Conservation (phyloP, 2,329 filamentous ascomycete species). For the Aspergillus bombycis region DNA sequence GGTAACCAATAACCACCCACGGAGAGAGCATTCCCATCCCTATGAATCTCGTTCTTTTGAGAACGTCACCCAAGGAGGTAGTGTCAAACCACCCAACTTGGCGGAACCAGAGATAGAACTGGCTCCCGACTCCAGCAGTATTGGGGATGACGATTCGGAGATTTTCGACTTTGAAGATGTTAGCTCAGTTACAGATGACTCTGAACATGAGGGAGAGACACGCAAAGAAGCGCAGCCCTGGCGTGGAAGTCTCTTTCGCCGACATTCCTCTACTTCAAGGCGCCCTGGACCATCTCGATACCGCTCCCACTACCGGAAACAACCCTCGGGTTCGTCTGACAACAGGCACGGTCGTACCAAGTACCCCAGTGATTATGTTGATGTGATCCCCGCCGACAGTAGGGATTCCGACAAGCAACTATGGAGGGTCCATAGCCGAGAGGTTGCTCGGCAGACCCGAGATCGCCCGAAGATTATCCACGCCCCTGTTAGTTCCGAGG, state of each 20-base stretch:
- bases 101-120: slow-evolving; percentile 19
- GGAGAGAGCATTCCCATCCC: neutral
- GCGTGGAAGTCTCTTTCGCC: slow-evolving; percentile 24
- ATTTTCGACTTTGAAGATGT: slow-evolving; percentile 30
- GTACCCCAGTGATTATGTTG: slow-evolving; percentile 25
- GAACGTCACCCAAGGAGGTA: slow-evolving; percentile 3
- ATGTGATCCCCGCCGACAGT: slow-evolving; percentile 30
- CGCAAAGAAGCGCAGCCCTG: slow-evolving; percentile 20
- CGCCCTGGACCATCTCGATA: slow-evolving; percentile 20
- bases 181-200: slow-evolving; percentile 33
- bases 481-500: slow-evolving; percentile 16
- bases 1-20: neutral
- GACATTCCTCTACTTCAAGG: slow-evolving; percentile 24
- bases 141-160: slow-evolving; percentile 34
- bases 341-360: slow-evolving; percentile 11
- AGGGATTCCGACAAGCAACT: slow-evolving; percentile 12
- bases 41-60: neutral
- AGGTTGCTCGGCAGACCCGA: slow-evolving; percentile 19
- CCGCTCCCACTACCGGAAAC: slow-evolving; percentile 33
- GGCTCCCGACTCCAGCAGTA: slow-evolving; percentile 24
- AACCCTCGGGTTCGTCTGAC: slow-evolving; percentile 13
- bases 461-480: slow-evolving; percentile 27
- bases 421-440: slow-evolving; percentile 14
- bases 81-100: slow-evolving; percentile 7
- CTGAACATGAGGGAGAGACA: slow-evolving; percentile 24